phyloP scores from a whole-genome alignment of 2,329 filamentous ascomycete genomes.

The Neurospora crassa region DNA sequence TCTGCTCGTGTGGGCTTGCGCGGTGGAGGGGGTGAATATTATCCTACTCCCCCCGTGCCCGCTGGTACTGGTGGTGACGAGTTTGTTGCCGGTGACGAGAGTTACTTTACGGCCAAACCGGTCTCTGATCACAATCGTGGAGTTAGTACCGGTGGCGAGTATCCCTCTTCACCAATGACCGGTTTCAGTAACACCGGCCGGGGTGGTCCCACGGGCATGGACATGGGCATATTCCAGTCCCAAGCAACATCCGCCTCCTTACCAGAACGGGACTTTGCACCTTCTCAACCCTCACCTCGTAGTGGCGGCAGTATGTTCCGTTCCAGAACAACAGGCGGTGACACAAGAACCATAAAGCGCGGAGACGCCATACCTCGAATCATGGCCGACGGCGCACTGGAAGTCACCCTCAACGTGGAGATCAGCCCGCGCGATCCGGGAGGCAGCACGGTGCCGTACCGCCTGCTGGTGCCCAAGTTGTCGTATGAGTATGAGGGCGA shows the following conservation, averaged over 20 bases:
- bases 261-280: slow-evolving; percentile 7
- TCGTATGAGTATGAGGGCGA: slow-evolving; percentile 44
- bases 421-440: slow-evolving; percentile 76
- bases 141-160: not conserved
- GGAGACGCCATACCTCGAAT: slow-evolving; percentile 26
- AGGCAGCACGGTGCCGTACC: slow-evolving; percentile 81
- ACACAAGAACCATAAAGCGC: slow-evolving; percentile 19
- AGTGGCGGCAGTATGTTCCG: not conserved
- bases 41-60: not conserved
- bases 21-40: slow-evolving; percentile 29
- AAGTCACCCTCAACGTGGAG: slow-evolving; percentile 84
- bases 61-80: slow-evolving; percentile 25
- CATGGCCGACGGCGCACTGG: slow-evolving; percentile 73
- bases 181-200: not conserved
- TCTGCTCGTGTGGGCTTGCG: slow-evolving; percentile 18
- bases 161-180: not conserved
- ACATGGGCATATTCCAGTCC: slow-evolving; percentile 7
- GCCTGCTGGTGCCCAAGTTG: slow-evolving; percentile 74
- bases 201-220: slow-evolving; percentile 1
- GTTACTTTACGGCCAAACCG: slow-evolving; percentile 38
- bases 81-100: slow-evolving; percentile 46
- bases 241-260: not conserved
- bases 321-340: slow-evolving; percentile 9
- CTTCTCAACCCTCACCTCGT: slow-evolving; percentile 18
- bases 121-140: not conserved